Base-by-base conservation (phyloP, 1,284 basidiomycete species). In the Tilletia horrida region DNA sequence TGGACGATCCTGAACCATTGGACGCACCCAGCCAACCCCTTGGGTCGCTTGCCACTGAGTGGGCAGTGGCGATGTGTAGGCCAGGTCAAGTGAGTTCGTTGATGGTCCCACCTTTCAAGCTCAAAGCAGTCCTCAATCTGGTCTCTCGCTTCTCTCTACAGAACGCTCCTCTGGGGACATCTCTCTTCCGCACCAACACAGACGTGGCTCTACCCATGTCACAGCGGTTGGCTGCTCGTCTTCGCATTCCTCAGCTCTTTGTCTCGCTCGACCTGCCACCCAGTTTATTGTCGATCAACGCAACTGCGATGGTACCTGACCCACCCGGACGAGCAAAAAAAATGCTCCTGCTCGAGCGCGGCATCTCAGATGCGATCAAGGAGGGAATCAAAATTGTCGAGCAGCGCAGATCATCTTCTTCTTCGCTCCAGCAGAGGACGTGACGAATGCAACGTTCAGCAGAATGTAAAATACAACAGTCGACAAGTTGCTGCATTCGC, bases 131-230 rank as follows among this genome's bases (percentile, higher is more conserved):
- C 52, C 52, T 27, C 31, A 21, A 21, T 2, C 43, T n/a, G 43
- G 43, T n/a, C 43, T 13, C 43, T 45, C 13, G 13, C 29, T 21
- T 18, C 11, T 1, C 14, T 40, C 3, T 14, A 29, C 55, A 59
- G 55, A 59, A 35, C 6, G 31, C 55, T 29, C 55, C 55, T 3
- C 29, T 59, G 27, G 55, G 13, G 14, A 59, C 25, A 7, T 59
- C 55, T 16, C 55, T 59, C 55, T 59, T 59, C 29, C 55, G 55
- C 23, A 59, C 55, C 11, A 59, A 59, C 29, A 27, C 55, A 31
- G 55, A 59, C 55, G 29, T 59, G 27, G 55, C 55, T 9, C 29
- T 59, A 21, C 55, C 55, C 23, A 59, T 59, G 55, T 31, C 55
- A 25, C 27, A 40, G 18, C 27, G 55, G 1, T 27, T 59, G 13